These are phyloP conservation scores for Arachis hypogaea DNA, from an alignment of 306 rosid species.

Conservation along the genomic window DNA sequence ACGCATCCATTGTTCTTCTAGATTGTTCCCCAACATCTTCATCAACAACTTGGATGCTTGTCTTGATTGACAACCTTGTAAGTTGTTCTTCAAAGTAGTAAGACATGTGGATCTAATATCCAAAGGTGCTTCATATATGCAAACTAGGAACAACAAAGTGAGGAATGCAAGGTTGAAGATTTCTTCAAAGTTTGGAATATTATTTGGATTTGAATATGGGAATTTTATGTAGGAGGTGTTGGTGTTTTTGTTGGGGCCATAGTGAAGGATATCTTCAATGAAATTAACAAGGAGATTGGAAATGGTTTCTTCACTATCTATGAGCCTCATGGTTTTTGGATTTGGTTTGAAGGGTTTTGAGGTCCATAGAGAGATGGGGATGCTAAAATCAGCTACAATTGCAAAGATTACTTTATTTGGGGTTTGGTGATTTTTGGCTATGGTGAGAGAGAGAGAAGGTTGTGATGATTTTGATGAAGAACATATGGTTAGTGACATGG, in stretches of 20 bases:
- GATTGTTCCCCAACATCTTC: slow-evolving; percentile 76
- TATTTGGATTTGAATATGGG: slow-evolving; percentile 54
- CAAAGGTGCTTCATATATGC: slow-evolving; percentile 80
- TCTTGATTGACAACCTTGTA: slow-evolving; percentile 53
- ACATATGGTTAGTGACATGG: slow-evolving; percentile 54
- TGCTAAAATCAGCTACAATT: slow-evolving; percentile 61
- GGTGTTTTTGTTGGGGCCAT: slow-evolving; percentile 60
- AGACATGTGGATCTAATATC: slow-evolving; percentile 67
- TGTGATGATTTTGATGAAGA: slow-evolving; percentile 62
- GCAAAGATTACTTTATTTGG: slow-evolving; percentile 47
- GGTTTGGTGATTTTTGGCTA: slow-evolving; percentile 54
- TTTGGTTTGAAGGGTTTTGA: slow-evolving; percentile 65
- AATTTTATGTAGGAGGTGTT: slow-evolving; percentile 48
- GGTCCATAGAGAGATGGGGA: slow-evolving; percentile 81
- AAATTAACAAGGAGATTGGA: slow-evolving; percentile 62
- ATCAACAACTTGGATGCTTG: slow-evolving; percentile 59
- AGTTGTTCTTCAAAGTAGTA: slow-evolving; percentile 45
- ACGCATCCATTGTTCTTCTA: slow-evolving; percentile 94
- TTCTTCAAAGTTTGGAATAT: slow-evolving; percentile 49
- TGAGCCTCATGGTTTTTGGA: slow-evolving; percentile 38
- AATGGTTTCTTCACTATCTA: slow-evolving; percentile 49
- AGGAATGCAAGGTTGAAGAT: slow-evolving; percentile 71
- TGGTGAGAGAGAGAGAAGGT: slow-evolving; percentile 72
- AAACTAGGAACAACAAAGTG: slow-evolving; percentile 71
- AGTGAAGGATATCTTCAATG: slow-evolving; percentile 70